These are phyloP conservation scores for Colletotrichum brevisporum DNA, from an alignment of 2,329 filamentous ascomycete species.

Conservation along the genomic window DNA sequence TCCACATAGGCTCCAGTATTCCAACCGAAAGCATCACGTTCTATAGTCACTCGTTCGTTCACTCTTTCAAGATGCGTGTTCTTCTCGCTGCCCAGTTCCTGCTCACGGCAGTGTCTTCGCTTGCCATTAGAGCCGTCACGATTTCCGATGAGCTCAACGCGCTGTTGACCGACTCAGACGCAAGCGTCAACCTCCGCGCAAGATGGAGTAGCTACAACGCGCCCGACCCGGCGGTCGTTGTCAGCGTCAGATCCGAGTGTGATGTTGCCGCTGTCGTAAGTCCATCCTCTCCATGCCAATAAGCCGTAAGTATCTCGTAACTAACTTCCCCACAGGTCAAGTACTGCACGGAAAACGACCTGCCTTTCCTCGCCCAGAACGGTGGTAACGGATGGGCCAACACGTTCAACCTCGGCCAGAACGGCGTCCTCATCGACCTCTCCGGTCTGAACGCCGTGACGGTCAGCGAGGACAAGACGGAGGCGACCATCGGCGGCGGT, in stretches of 20 bases:
- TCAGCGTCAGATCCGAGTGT: constrained; percentile 16
- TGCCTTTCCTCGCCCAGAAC: constrained; percentile 38
- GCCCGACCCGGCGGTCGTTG: constrained; percentile 12
- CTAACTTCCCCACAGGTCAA: constrained; percentile 10
- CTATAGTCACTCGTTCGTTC: no score
- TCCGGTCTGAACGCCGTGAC: constrained; percentile 42
- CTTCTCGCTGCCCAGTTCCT: no score
- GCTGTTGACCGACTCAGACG: constrained; percentile 2
- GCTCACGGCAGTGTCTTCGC: background rate
- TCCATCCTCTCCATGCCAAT: background rate
- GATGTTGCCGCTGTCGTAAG: constrained; percentile 27
- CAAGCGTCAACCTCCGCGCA: constrained; percentile 6
- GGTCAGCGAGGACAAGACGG: constrained; percentile 39
- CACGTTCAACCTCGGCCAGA: constrained; percentile 34
- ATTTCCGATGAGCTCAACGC: constrained; percentile 12
- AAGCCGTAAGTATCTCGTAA: background rate
- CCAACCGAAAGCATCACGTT: no score
- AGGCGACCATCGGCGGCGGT: constrained; percentile 41
- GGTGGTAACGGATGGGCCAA: constrained; percentile 42
- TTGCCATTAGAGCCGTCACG: background rate
- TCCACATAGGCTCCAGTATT: no score
- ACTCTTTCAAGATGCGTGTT: no score
- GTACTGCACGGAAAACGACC: constrained; percentile 24
- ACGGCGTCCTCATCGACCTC: constrained; percentile 45
- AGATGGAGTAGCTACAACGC: constrained; percentile 27